Evolutionary conservation across 805 yeast species (phyloP).

Genomic region (Wickerhamiella kazuoi): DNA sequence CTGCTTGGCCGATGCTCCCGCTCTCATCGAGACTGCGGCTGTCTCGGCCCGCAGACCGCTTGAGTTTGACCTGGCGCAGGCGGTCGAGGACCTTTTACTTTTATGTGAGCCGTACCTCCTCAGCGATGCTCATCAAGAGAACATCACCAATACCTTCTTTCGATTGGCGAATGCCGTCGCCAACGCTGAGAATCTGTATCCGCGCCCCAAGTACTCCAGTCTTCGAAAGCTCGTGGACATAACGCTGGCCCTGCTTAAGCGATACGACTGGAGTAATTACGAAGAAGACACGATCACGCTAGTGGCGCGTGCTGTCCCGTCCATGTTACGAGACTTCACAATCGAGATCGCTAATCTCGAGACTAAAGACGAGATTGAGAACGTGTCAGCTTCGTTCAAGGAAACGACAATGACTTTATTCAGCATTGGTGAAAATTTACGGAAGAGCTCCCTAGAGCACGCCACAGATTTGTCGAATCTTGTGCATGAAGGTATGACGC

Average conservation of each 20-base stretch:
- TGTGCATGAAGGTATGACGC: neutral
- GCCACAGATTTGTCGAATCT: neutral
- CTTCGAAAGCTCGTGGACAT: neutral
- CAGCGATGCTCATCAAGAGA: neutral
- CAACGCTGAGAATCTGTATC: neutral
- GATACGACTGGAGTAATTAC: too few relatives aligned
- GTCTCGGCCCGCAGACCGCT: neutral
- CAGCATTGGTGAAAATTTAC: neutral
- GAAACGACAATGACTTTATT: too few relatives aligned
- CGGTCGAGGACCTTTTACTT: neutral
- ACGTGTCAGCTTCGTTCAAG: neutral
- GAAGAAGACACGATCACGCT: neutral
- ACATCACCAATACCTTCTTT: neutral
- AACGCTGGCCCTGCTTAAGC: neutral
- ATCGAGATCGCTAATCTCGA: neutral
- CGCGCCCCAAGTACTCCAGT: neutral
- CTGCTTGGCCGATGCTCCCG: neutral
- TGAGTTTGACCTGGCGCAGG: neutral
- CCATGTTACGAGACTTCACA: neutral
- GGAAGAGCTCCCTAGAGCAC: neutral
- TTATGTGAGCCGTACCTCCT: neutral
- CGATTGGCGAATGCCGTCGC: neutral
- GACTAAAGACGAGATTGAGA: neutral
- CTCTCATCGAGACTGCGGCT: neutral
- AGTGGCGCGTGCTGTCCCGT: neutral